These are phyloP conservation scores for Xylariaceae sp. DNA, from an alignment of 2,329 filamentous ascomycete genomes.

Conservation along the genomic window DNA sequence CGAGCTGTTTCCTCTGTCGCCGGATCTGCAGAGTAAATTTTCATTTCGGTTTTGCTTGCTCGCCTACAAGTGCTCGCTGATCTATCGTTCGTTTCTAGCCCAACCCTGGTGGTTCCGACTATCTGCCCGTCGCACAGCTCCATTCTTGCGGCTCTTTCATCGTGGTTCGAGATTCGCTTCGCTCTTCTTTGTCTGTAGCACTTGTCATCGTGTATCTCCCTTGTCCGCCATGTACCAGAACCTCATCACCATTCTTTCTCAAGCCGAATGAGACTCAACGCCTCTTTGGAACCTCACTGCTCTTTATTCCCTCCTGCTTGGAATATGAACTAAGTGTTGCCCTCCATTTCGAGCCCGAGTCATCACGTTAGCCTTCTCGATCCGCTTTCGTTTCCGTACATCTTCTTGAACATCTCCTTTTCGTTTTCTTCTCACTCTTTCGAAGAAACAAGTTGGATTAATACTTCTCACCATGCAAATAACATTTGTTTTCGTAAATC, in stretches of 20 bases:
- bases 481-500: conserved; percentile 25
- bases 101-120: conserved; percentile 14
- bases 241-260: conserved; percentile 16
- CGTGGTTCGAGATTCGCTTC: conserved; percentile 11
- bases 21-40: conserved; percentile 6
- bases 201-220: conserved; percentile 7
- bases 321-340: conserved; percentile 25
- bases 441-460: not conserved
- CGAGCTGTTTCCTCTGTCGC: conserved; percentile 8
- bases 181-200: conserved; percentile 11
- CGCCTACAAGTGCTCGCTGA: conserved; percentile 4
- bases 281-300: conserved; percentile 16
- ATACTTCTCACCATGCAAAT: conserved; percentile 24
- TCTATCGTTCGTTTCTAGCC: conserved; percentile 7
- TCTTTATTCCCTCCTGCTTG: conserved; percentile 23
- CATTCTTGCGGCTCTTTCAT: conserved; percentile 12
- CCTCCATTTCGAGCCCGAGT: conserved; percentile 13
- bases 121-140: conserved; percentile 8
- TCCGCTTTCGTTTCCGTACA: conserved; percentile 12
- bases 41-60: conserved; percentile 11
- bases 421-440: conserved; percentile 11
- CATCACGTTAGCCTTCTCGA: conserved; percentile 9
- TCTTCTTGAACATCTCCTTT: not conserved
- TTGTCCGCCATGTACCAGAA: conserved; percentile 18
- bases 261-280: conserved; percentile 9